Percentiles rank a stretch among this genome's conserved stretches.
Conservation (phyloP, 371 early-diverging fungal species). For the Apophysomyces sp. region DNA sequence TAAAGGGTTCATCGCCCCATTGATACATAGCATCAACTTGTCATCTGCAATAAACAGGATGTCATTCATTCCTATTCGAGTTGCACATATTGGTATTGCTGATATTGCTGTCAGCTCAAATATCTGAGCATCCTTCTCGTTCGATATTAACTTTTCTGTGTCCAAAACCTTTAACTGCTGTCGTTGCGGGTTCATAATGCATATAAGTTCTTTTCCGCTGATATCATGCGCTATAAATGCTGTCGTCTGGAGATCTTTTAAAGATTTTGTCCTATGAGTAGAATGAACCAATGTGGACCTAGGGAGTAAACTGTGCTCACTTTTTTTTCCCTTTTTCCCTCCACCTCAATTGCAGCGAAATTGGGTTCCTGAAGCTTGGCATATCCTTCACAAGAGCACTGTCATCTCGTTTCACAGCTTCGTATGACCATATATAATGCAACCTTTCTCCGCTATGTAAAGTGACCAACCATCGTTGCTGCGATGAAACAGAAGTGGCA, state of each 20-base stretch:
- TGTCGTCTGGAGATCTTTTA: neutral
- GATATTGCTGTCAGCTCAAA: slow-evolving; percentile 5
- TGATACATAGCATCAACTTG: neutral
- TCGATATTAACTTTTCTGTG: neutral
- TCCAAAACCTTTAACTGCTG: neutral
- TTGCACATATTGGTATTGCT: slow-evolving; percentile 8
- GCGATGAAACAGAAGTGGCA: neutral
- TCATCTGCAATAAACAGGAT: neutral
- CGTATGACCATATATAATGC: slow-evolving; percentile 11
- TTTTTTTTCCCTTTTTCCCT: slow-evolving; percentile 9
- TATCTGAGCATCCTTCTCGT: slow-evolving; percentile 2
- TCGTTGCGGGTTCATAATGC: slow-evolving; percentile 7
- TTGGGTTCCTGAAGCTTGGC: neutral
- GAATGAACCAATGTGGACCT: neutral
- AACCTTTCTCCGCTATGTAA: slow-evolving; percentile 5
- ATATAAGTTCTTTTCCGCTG: slow-evolving; percentile 10
- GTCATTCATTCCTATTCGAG: neutral
- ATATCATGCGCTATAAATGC: slow-evolving; percentile 13
- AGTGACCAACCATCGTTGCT: slow-evolving; percentile 9
- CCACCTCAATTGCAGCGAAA: neutral
- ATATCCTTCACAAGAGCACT: neutral
- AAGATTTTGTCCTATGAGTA: slow-evolving; percentile 6
- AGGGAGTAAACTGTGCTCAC: neutral
- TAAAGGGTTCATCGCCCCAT: neutral
- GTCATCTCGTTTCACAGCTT: neutral